Conservation (phyloP, 23 red algal genomes). For the Chondrus crispus region DNA sequence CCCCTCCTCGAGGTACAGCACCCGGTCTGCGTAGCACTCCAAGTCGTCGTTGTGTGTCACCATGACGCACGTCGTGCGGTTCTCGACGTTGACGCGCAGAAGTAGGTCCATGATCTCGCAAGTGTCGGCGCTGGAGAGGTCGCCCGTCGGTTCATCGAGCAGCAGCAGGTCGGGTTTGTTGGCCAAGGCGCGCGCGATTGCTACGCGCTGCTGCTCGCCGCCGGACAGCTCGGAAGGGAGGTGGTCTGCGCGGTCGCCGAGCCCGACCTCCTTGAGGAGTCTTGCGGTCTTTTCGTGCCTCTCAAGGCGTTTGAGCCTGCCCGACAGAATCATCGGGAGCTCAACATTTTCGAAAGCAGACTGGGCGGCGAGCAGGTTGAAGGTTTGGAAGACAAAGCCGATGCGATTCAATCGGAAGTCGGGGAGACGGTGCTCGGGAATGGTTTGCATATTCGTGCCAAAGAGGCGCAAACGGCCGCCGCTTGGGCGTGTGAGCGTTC, state of each 20-base stretch:
- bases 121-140: not conserved
- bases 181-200: constrained; percentile 30
- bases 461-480: not conserved
- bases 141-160: constrained; percentile 55
- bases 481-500: not conserved
- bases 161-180: constrained; percentile 17
- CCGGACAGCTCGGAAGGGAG: constrained; percentile 1
- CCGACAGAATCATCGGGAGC: constrained; percentile 15
- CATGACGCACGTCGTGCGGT: not conserved
- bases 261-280: not conserved
- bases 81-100: not conserved
- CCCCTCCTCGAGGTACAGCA: not conserved
- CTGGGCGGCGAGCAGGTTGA: not conserved
- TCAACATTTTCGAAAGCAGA: constrained; percentile 39
- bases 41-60: constrained; percentile 25
- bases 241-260: not conserved
- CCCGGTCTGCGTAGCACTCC: not conserved
- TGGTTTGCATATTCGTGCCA: not conserved
- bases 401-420: constrained; percentile 2
- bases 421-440: not conserved
- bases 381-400: constrained; percentile 22
- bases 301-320: not conserved
- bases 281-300: not conserved
- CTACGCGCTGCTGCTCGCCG: constrained; percentile 40
- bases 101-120: constrained; percentile 18